phyloP scores from a whole-genome alignment of 306 rosid species.

The Comarum palustre region DNA sequence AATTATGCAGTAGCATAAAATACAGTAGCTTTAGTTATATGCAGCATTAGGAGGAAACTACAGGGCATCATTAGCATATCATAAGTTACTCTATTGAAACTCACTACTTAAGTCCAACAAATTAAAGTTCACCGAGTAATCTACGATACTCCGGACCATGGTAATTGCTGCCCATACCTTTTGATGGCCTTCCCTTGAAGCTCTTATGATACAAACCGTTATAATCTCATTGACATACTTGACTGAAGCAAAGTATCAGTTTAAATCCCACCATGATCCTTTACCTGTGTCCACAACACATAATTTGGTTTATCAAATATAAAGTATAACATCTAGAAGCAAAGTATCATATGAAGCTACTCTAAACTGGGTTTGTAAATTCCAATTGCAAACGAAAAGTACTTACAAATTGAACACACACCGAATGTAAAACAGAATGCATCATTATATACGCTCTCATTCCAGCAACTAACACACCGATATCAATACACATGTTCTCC shows the following conservation, averaged over 20 bases:
- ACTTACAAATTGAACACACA: too few species aligned
- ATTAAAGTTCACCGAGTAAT: conserved; percentile 56
- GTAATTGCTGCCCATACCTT: conserved; percentile 78
- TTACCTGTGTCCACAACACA: conserved; percentile 10
- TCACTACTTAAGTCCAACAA: conserved; percentile 67
- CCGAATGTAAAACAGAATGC: too few species aligned
- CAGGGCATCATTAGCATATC: conserved; percentile 3
- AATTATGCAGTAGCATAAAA: too few species aligned
- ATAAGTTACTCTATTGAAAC: not conserved
- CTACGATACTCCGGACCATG: conserved; percentile 61
- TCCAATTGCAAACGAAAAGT: not conserved
- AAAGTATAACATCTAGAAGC: not conserved
- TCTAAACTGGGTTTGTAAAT: not conserved
- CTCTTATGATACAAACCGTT: conserved; percentile 66
- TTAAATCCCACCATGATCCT: conserved; percentile 74
- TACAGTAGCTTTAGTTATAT: too few species aligned
- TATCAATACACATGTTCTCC: too few species aligned
- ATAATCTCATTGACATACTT: conserved; percentile 81
- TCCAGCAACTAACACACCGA: too few species aligned
- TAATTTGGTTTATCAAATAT: not conserved
- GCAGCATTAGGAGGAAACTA: not conserved
- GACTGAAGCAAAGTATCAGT: too few species aligned
- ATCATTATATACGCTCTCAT: too few species aligned
- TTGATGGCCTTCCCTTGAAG: conserved; percentile 67
- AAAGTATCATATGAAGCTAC: not conserved